Evolutionary conservation across 2,329 filamentous ascomycete species (phyloP), one percentile per base, ranked within the genome.

Genomic region (Sporothrix pallida): DNA sequence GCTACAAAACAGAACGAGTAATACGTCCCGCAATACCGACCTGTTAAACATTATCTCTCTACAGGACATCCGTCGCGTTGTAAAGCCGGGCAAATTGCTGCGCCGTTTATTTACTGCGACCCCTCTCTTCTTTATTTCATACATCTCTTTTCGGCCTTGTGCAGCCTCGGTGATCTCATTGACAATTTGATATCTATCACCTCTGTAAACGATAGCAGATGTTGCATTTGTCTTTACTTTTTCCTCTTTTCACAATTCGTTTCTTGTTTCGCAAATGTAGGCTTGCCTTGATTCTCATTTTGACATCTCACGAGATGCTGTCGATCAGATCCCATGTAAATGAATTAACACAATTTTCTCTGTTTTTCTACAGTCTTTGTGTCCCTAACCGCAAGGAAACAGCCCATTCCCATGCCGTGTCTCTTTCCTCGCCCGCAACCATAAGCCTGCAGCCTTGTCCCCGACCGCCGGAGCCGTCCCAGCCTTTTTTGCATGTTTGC

Each of bases 141-240:
- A 42, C 15, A 56, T 71, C 56, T 71, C 44, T 48, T 62, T 63
- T 71, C 54, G 70, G 70, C 44, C 70, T 50, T 60, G 56, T 71
- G 70, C 70, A 71, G 70, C 12, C 3, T 44, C 31, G 42, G 42
- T 62, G 69, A 71, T 71, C 69, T 60, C 54, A 58, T 48, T 71
- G 54, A 60, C 12, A 60, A 17, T 26, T 52, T 7, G 10, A 31
- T 31, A 52, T 26, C 23, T 17, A 17, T 46, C 37, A 23, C 12
- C 9, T 7, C 7, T 20, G 31, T n/a, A 42, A 7, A 37, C 7
- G 31, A 37, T 37, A 6, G 31, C 31, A 10, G 10, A 5, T 9
- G 6, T 9, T 44, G 60, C 23, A 3, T 23, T 17, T 31, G n/a
- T 31, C 23, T 26, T 48, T 26, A 50, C 63, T 56, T 31, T 56